These are phyloP conservation scores for Prunella vulgaris DNA, from an alignment of 257 asterid genomes.

Conservation along the genomic window DNA sequence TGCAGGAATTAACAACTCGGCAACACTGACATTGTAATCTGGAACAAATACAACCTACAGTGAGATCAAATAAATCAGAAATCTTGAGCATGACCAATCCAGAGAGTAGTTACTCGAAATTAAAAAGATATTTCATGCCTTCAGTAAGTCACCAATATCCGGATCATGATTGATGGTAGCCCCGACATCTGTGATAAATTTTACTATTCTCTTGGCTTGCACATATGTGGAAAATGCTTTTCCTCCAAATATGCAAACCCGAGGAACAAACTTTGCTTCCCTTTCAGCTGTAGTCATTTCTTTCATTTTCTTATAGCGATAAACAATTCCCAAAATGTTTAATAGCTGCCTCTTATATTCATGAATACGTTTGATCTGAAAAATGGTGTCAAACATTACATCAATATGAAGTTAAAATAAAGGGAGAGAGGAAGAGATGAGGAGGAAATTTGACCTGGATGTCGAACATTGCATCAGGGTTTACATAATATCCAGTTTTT, in stretches of 20 bases:
- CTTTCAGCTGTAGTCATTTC: slow-evolving; percentile 57
- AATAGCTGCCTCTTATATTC: slow-evolving; percentile 62
- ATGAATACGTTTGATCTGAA: slow-evolving; percentile 59
- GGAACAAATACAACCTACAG: slow-evolving; percentile 72
- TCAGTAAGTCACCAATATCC: slow-evolving; percentile 56
- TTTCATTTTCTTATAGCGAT: slow-evolving; percentile 67
- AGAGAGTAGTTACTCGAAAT: too few relatives aligned
- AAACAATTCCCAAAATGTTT: slow-evolving; percentile 56
- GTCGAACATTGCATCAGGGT: slow-evolving; percentile 84
- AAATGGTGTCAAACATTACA: slow-evolving; percentile 18
- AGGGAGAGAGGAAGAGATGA: slow-evolving; percentile 11
- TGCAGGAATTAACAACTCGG: slow-evolving; percentile 76
- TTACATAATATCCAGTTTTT: slow-evolving; percentile 71
- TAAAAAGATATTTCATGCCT: slow-evolving; percentile 33
- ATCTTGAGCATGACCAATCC: too few relatives aligned
- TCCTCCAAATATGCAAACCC: slow-evolving; percentile 69
- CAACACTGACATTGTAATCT: slow-evolving; percentile 81
- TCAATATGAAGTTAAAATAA: slow-evolving; percentile 3
- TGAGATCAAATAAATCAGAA: slow-evolving; percentile 21
- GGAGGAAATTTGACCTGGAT: slow-evolving; percentile 52
- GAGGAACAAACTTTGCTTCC: slow-evolving; percentile 48
- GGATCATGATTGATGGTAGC: slow-evolving; percentile 59
- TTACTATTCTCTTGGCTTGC: slow-evolving; percentile 66
- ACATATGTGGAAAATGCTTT: slow-evolving; percentile 59
- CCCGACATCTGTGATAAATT: slow-evolving; percentile 61